Conservation (phyloP, 176 grass and related monocot genomes). For the Musa beccarii region DNA sequence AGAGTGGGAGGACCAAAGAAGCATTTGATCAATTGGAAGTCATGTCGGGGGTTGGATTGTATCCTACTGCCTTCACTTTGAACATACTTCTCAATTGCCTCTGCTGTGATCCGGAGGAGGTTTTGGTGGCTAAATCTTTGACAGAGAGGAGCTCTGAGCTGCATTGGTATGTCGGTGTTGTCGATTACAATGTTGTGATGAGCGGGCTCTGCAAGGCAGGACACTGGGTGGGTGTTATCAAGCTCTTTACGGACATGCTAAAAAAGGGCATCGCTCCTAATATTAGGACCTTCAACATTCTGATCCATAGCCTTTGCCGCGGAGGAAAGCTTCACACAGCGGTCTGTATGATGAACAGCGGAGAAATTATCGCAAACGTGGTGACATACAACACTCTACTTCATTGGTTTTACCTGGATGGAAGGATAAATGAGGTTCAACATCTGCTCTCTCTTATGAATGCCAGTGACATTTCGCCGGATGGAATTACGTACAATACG, state of each 20-base stretch:
- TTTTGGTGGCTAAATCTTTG: constrained; percentile 47
- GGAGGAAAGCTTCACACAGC: constrained; percentile 30
- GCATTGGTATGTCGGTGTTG: constrained; percentile 32
- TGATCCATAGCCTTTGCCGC: constrained; percentile 58
- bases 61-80: constrained; percentile 51
- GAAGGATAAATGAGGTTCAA: constrained; percentile 23
- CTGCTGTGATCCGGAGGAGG: constrained; percentile 30
- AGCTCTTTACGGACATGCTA: constrained; percentile 56
- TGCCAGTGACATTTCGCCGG: constrained; percentile 27
- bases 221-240: constrained; percentile 38
- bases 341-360: constrained; percentile 29
- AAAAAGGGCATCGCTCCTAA: constrained; percentile 60
- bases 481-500: constrained; percentile 59
- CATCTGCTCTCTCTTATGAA: constrained; percentile 35
- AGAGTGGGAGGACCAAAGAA: constrained; percentile 43
- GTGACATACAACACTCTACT: constrained; percentile 88
- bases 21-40: constrained; percentile 40
- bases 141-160: constrained; percentile 35
- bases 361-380: constrained; percentile 43
- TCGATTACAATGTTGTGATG: constrained; percentile 75
- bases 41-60: constrained; percentile 47
- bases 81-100: constrained; percentile 66
- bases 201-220: constrained; percentile 42
- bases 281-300: constrained; percentile 59
- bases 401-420: constrained; percentile 43